These are phyloP conservation scores for Exophiala xenobiotica DNA, from an alignment of 2,329 filamentous ascomycete species.

Conservation along the genomic window DNA sequence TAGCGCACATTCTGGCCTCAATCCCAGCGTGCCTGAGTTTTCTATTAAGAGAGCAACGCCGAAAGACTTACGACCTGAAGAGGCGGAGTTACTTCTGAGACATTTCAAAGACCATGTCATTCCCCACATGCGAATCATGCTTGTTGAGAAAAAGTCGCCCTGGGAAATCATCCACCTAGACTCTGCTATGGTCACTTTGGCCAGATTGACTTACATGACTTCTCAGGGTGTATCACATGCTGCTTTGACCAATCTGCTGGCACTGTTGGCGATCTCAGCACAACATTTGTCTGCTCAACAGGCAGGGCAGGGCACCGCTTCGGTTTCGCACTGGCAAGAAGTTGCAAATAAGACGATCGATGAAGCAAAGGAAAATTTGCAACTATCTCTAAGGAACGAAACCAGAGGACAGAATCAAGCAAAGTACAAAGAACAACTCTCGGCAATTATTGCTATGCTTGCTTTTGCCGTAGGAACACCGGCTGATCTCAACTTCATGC, in stretches of 20 bases:
- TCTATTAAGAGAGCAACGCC: not conserved
- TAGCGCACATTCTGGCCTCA: not conserved
- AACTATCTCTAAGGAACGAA: slow-evolving; percentile 35
- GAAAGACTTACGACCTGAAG: slow-evolving; percentile 11
- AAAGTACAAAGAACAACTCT: slow-evolving; percentile 43
- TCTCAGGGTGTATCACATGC: slow-evolving; percentile 34
- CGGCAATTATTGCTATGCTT: slow-evolving; percentile 38
- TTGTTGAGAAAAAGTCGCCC: slow-evolving; percentile 35
- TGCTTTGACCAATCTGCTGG: slow-evolving; percentile 35
- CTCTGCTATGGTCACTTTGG: slow-evolving; percentile 34
- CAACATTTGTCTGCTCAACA: slow-evolving; percentile 1
- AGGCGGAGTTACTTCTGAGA: slow-evolving; percentile 25
- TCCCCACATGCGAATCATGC: slow-evolving; percentile 35
- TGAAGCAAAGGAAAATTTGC: slow-evolving; percentile 36
- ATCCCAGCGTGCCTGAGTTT: not conserved
- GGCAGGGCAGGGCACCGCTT: slow-evolving; percentile 26
- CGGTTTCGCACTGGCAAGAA: slow-evolving; percentile 31
- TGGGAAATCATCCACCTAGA: slow-evolving; percentile 38
- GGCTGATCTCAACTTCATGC: not conserved
- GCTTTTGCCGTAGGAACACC: slow-evolving; percentile 34
- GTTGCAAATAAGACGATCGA: slow-evolving; percentile 32
- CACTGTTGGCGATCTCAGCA: slow-evolving; percentile 35
- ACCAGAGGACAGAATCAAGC: slow-evolving; percentile 34
- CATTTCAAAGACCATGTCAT: slow-evolving; percentile 38
- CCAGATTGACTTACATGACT: slow-evolving; percentile 35